Evolutionary conservation across 345 rosid species (phyloP).

Genomic region (Gossypium sturtianum): DNA sequence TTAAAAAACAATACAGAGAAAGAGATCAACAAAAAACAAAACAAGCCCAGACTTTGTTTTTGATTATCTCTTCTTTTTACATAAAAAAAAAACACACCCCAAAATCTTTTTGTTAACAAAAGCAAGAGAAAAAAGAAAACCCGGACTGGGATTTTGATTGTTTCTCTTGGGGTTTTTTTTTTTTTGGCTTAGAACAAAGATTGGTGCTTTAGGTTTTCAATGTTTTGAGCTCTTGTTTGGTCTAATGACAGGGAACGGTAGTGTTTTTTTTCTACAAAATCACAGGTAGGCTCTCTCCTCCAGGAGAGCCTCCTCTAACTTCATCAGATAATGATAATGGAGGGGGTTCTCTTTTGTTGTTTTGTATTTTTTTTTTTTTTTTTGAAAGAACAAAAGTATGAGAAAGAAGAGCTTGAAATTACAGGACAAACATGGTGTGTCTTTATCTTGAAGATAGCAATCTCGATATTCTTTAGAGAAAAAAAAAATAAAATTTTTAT

Average conservation of each 20-base stretch:
- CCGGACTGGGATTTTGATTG: neutral
- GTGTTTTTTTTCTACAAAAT: conserved; percentile 10
- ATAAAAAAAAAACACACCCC: neutral
- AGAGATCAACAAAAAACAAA: neutral
- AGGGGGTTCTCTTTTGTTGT: neutral
- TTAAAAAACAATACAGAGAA: neutral
- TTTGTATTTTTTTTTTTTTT: neutral
- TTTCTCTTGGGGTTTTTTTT: neutral
- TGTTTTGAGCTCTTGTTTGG: neutral
- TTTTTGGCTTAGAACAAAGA: neutral
- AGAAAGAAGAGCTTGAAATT: conserved; percentile 11
- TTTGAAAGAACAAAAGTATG: neutral
- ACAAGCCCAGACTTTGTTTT: conserved; percentile 2
- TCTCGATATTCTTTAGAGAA: conserved; percentile 25
- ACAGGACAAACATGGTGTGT: neutral
- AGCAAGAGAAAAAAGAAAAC: neutral
- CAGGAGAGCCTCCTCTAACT: conserved; percentile 45
- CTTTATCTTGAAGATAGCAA: neutral
- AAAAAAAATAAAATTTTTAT: too few relatives aligned
- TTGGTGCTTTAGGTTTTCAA: neutral
- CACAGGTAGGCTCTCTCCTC: conserved; percentile 40
- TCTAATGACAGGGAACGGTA: neutral
- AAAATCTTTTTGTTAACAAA: neutral
- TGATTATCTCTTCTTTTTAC: neutral
- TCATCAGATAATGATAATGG: conserved; percentile 34